Base-by-base conservation (phyloP, 2,329 filamentous ascomycete genomes). In the Alternaria ventricosa region DNA sequence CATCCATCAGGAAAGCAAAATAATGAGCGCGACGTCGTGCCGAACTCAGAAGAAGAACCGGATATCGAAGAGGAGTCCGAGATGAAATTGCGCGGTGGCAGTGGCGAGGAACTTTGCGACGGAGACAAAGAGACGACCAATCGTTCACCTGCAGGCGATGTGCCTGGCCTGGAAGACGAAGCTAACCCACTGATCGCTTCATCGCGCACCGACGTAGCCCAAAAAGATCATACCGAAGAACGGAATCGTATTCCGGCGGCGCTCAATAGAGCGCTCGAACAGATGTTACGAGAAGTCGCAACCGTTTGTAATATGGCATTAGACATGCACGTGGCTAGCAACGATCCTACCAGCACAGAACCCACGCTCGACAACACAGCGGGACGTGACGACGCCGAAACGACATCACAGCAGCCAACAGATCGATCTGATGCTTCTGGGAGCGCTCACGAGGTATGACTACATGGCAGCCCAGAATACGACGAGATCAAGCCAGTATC, bases 231-330 rank as follows among this genome's bases (percentile, higher is more conserved):
- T n/a, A 36, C 15, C 33, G 7, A 36, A 36, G 33, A 36, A n/a
- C 1, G 15, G 0, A 3, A 5, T 9, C 4, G 15, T n/a, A 4
- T 36, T 36, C n/a, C n/a, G n/a, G 0, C 33, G 33, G 33, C 4
- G 33, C 8, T 36, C 15, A n/a, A 36, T n/a, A 36, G 33, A 36
- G 33, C 33, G 33, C 33, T 36, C 8, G 7, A 5, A 5, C 15
- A n/a, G 33, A 36, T 36, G 33, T 36, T 36, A 36, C 33, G 1
- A 36, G 33, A 36, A n/a, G 33, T 36, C 33, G 33, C 33, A n/a
- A 36, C 33, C 33, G 33, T 36, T 36, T 36, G 33, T 36, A 36
- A 36, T 1, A 0, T n/a, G 15, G 33, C 33, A 36, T n/a, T 36
- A 36, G 33, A 36, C 0, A n/a, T 36, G 33, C 7, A 36, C 33